Evolutionary conservation across 2,329 filamentous ascomycete genomes (phyloP), one percentile per base, ranked within the genome.

Genomic region (Torrubiellomyces zombiae): DNA sequence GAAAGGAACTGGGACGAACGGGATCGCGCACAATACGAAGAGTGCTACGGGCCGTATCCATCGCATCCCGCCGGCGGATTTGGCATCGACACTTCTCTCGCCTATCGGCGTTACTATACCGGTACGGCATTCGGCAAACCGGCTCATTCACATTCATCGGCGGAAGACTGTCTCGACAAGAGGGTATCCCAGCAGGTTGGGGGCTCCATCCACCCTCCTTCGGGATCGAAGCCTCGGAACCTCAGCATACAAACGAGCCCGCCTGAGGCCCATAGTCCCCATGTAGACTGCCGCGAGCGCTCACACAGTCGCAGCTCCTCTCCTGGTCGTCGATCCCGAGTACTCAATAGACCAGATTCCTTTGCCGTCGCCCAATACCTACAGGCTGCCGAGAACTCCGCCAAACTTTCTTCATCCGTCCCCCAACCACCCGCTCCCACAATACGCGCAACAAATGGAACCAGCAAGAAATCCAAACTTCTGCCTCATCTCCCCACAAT

Each of bases 131-230:
- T 28, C 20, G 29, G 32, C 5, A 32, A 38, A 21, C 35, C 31
- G 26, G 39, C 47, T 15, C 30, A 28, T n/a, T 11, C 25, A 6
- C 39, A 40, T 26, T 45, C 42, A 20, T 53, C 48, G 16, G 48
- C 44, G 5, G 49, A 57, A 6, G 56, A 55, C 35, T 55, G 58
- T n/a, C n/a, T n/a, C n/a, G n/a, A n/a, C n/a, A n/a, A n/a, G n/a
- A n/a, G n/a, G n/a, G n/a, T n/a, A n/a, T n/a, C n/a, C n/a, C n/a
- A n/a, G n/a, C n/a, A n/a, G n/a, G n/a, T n/a, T n/a, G n/a, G n/a
- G n/a, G n/a, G n/a, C n/a, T n/a, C n/a, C n/a, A n/a, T n/a, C n/a
- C n/a, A n/a, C n/a, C n/a, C n/a, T n/a, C n/a, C n/a, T n/a, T n/a
- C n/a, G n/a, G n/a, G n/a, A n/a, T n/a, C n/a, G n/a, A 16, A 9